Evolutionary conservation across 2,329 filamentous ascomycete genomes (phyloP), one percentile per base, ranked within the genome.

Genomic region (Aschersonia sp.): DNA sequence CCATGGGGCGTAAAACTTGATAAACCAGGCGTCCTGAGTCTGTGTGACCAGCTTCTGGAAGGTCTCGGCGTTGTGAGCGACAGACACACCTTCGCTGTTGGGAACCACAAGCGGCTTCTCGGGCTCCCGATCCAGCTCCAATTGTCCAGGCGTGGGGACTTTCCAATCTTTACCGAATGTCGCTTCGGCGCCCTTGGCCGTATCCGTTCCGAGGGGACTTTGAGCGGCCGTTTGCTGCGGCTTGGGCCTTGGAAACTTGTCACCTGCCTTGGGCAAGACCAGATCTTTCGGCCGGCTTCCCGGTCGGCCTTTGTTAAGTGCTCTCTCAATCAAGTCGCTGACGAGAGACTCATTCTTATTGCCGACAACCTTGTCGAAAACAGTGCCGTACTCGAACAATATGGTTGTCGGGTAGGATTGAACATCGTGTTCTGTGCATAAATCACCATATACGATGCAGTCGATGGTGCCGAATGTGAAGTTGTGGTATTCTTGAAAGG

Each of bases 1-100:
- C 92, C 91, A 97, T 5, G 92, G 94, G 20, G 88, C 89, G 63
- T 96, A 97, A 63, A 98, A 97, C 66, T 98, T 98, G 73, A 98
- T 81, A 61, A 98, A 96, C 92, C 92, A 98, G 5, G 89, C 84
- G 53, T 97, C 89, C 53, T 85, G 80, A 0, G 88, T 89, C 62
- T 82, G 85, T 3, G 88, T 94, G 44, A 98, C 89, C 40, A 84
- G 71, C 50, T 78, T 80, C 61, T 94, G 84, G 69, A 98, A 98
- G 53, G 73, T 86, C 60, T 96, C 89, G 0, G 85, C 82, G 2
- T 81, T 89, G 47, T 98, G 74, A 5, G 81, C 67, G 35, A 88
- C 72, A 5, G 88, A 94, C 12, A 75, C 70, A 5, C 92, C 92
- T 41, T 82, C 73, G 4, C 79, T 76, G 55, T 98, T 97, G 29